Evolutionary conservation across 306 rosid species (phyloP), one percentile per base, ranked within the genome.

Genomic region (Malus fusca): DNA sequence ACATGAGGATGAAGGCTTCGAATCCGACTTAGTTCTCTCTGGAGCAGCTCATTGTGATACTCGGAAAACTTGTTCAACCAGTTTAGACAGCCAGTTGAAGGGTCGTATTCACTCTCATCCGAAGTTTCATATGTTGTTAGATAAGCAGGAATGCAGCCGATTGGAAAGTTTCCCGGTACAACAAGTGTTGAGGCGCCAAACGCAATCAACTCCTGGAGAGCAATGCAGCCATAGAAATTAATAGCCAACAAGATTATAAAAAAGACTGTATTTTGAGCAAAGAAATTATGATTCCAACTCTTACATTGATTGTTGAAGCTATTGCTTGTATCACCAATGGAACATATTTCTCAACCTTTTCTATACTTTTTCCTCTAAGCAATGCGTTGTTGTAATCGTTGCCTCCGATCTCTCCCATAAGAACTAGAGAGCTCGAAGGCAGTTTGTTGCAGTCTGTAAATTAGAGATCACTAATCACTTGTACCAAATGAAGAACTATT

Each of bases 371-470:
- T 51, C 52, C 22, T 1, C 0, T 0, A 51, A 28, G 44, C 1
- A 90, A 82, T 21, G 85, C 73, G 62, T 42, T 13, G 67, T 86
- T 86, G 60, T 84, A 80, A 73, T 90, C 96, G 12, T 90, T 87
- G 68, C 92, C 92, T 68, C 96, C 96, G 30, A 88, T 88, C 73
- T 90, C 92, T 69, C 90, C 96, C 69, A 77, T 69, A 1, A 88
- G 69, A 86, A 90, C 73, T 72, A 88, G 31, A 7, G 92, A 90
- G 2, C 69, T 79, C 6, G 53, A 70, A 33, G 88, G 43, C 17
- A 83, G 37, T 75, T 86, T n/a, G 21, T 23, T 42, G 56, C 90
- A 88, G 37, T 75, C 92, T 90, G 84, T 30, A 42, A 78, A 82
- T 55, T 69, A 52, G 2, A 33, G 56, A 13, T 4, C 33, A 35